Conservation (phyloP, 202 grass and related monocot species). For the Setaria italica region DNA sequence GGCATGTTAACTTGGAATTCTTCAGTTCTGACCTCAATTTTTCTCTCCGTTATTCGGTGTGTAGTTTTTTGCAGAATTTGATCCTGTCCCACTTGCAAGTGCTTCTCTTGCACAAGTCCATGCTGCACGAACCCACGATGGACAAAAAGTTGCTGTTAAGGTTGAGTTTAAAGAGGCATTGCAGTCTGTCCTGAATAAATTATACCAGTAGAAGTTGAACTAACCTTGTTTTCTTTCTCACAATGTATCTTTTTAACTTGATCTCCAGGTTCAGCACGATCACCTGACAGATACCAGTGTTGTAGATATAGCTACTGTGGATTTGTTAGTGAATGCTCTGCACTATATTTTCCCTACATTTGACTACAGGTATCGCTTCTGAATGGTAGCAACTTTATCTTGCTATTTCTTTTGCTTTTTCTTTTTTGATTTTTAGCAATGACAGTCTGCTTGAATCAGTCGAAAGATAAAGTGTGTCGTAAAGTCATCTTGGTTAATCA, state of each 20-base stretch:
- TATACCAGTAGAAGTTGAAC: neutral
- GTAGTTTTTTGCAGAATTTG: conserved; percentile 94
- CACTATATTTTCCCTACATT: conserved; percentile 83
- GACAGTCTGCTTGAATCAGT: neutral
- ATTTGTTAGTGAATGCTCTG: conserved; percentile 86
- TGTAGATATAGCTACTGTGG: conserved; percentile 91
- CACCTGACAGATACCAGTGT: conserved; percentile 77
- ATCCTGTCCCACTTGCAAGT: conserved; percentile 86
- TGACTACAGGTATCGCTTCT: conserved; percentile 82
- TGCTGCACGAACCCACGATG: conserved; percentile 86
- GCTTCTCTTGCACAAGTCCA: conserved; percentile 99
- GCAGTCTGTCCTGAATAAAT: conserved; percentile 4
- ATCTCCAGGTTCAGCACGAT: conserved; percentile 90
- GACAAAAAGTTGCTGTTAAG: conserved; percentile 92
- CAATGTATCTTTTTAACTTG: conserved; percentile 22
- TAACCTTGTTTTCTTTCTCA: conserved; percentile 15
- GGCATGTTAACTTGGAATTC: neutral
- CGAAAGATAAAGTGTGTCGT: neutral
- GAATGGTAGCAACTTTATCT: conserved; percentile 7
- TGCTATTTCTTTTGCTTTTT: conserved; percentile 26
- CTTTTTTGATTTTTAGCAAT: conserved; percentile 13
- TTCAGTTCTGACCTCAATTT: conserved; percentile 26
- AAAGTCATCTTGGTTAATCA: conserved; percentile 35
- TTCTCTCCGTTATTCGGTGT: conserved; percentile 3
- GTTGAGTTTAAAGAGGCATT: conserved; percentile 45